Percentiles rank a stretch among this genome's conserved stretches.
Evolutionary conservation across 2,329 filamentous ascomycete species (phyloP).

Genomic region (Aspergillus caelatus): DNA sequence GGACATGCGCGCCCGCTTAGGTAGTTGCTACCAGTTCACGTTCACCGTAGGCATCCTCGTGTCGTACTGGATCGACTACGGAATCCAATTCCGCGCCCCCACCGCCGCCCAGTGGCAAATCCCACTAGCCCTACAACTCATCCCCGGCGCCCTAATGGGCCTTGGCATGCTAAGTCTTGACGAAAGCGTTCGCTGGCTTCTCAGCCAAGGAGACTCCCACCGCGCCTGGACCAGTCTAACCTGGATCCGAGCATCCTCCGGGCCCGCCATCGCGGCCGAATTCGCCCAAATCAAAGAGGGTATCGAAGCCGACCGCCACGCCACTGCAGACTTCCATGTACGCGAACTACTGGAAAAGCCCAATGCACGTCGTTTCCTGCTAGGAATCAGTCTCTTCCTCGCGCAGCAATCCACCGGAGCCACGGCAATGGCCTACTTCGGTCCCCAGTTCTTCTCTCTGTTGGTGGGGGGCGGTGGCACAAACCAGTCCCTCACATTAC

Average conservation of each 20-base stretch:
- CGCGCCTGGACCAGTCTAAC: constrained; percentile 53
- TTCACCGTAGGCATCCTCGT: constrained; percentile 55
- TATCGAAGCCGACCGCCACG: constrained; percentile 50
- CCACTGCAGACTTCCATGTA: constrained; percentile 47
- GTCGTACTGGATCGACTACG: constrained; percentile 60
- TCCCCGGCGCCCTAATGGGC: constrained; percentile 52
- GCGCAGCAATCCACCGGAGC: constrained; percentile 58
- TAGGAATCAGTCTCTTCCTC: constrained; percentile 53
- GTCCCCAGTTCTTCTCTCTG: constrained; percentile 58
- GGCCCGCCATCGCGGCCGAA: constrained; percentile 43
- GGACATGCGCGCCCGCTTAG: constrained; percentile 52
- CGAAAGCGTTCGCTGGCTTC: constrained; percentile 56
- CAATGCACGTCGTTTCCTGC: constrained; percentile 48
- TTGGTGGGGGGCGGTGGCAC: constrained; percentile 45
- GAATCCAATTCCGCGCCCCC: constrained; percentile 28
- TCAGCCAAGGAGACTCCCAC: constrained; percentile 47
- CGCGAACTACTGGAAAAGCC: constrained; percentile 51
- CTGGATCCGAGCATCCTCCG: constrained; percentile 55
- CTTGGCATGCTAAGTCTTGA: constrained; percentile 53
- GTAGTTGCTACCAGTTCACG: constrained; percentile 56
- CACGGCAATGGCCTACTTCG: constrained; percentile 59
- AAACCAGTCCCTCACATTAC: constrained; percentile 48
- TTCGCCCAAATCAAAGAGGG: constrained; percentile 55
- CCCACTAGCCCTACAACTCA: constrained; percentile 56
- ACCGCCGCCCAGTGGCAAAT: constrained; percentile 57